phyloP scores from a whole-genome alignment of 2,329 filamentous ascomycete genomes.

The Aspergillus fumigatiaffinis region DNA sequence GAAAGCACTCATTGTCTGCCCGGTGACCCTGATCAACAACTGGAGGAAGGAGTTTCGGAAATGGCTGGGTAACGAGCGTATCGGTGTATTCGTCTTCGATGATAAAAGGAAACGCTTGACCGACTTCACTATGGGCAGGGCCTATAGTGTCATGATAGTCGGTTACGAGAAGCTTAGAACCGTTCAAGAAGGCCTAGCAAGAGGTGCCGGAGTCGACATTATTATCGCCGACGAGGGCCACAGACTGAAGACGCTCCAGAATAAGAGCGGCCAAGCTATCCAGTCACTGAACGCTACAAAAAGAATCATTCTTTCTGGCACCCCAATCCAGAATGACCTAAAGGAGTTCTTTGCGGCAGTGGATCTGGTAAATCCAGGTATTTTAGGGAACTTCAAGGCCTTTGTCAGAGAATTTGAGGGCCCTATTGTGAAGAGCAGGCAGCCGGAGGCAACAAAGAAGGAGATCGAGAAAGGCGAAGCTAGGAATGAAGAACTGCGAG shows the following conservation, averaged over 20 bases:
- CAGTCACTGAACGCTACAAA: conserved; percentile 59
- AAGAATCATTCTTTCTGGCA: conserved; percentile 62
- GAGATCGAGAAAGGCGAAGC: conserved; percentile 63
- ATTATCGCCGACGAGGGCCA: conserved; percentile 69
- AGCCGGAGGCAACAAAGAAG: conserved; percentile 58
- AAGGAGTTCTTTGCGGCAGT: conserved; percentile 65
- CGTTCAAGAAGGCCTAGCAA: conserved; percentile 62
- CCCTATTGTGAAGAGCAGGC: conserved; percentile 61
- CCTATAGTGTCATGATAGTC: conserved; percentile 69
- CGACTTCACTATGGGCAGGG: conserved; percentile 65
- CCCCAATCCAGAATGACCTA: conserved; percentile 65
- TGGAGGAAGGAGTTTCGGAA: conserved; percentile 71
- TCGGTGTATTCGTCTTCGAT: conserved; percentile 65
- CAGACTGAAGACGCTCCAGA: conserved; percentile 64
- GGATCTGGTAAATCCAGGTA: conserved; percentile 65
- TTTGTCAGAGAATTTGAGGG: conserved; percentile 64
- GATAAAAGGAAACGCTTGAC: conserved; percentile 58
- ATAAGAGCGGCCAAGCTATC: conserved; percentile 64
- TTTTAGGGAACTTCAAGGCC: conserved; percentile 58
- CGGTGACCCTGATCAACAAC: conserved; percentile 67
- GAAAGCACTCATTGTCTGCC: conserved; percentile 70
- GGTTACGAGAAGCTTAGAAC: conserved; percentile 67
- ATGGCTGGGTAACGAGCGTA: conserved; percentile 67
- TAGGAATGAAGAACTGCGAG: conserved; percentile 57
- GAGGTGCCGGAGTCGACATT: conserved; percentile 62